These are phyloP conservation scores for Hyparrhenia diplandra DNA, from an alignment of 176 grass and related monocot species.

Conservation along the genomic window DNA sequence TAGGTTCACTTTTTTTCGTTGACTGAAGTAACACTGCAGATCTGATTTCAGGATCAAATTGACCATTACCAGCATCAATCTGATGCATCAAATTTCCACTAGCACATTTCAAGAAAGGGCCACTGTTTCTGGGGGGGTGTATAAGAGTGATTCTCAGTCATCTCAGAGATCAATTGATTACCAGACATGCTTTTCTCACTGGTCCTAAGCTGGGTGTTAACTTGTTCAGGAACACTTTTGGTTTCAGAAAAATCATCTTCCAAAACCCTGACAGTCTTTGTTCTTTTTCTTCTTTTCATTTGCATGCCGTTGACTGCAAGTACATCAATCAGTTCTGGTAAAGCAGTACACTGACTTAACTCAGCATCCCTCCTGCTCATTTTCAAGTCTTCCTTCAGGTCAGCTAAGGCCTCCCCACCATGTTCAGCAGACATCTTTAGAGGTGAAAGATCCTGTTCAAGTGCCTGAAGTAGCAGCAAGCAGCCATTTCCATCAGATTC, in stretches of 20 bases:
- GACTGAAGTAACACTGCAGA: conserved; percentile 11
- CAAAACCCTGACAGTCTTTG: neutral
- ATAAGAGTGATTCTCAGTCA: too few relatives aligned
- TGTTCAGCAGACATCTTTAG: neutral
- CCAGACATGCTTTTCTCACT: too few relatives aligned
- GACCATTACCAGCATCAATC: neutral
- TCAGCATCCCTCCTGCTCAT: conserved; percentile 12
- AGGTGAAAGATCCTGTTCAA: conserved; percentile 47
- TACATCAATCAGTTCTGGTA: conserved; percentile 6
- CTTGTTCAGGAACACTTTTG: too few relatives aligned
- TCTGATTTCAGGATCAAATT: neutral
- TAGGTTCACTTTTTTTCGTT: conserved; percentile 29
- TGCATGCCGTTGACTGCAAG: conserved; percentile 23
- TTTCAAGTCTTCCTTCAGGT: conserved; percentile 4
- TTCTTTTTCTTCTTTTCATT: conserved; percentile 36
- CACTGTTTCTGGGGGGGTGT: neutral
- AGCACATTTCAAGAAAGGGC: conserved; percentile 3
- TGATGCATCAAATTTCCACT: neutral
- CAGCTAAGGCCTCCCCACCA: conserved; percentile 1
- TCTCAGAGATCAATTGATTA: too few relatives aligned
- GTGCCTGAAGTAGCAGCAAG: conserved; percentile 52
- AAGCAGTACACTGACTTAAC: neutral
- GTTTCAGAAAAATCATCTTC: neutral
- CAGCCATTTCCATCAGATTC: conserved; percentile 40
- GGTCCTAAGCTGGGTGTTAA: too few relatives aligned